Base-by-base conservation (phyloP, 345 rosid species). In the Brassica carinata region DNA sequence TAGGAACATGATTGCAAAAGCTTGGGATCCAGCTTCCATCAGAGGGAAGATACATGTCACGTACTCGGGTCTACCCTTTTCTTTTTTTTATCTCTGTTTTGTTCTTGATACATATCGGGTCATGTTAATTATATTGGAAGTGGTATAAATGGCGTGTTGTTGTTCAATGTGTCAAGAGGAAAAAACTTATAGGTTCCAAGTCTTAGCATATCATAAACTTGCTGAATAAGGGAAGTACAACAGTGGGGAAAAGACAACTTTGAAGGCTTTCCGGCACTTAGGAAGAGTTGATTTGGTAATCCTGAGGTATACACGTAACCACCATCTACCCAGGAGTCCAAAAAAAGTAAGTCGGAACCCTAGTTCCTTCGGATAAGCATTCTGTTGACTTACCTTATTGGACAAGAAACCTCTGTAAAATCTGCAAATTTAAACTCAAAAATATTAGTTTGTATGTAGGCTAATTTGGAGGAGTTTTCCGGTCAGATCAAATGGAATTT, bases 21-120 rank as follows among this genome's bases (percentile, higher is more conserved):
- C 93, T 91, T 34, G 94, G 96, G 51, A 95, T 93, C 82, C 88
- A 91, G 66, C 93, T 92, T 68, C 99, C 97, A 7, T 94, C 98
- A 9, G 98, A 89, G 79, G 98, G 98, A 84, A 88, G 87, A 73
- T 93, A 90, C 80, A 86, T 84, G 96, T 85, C 92, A 9, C 94
- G 91, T 19, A 90, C 80, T 77, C 83, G 91, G 97, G 98, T 93
- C 77, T 63, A 11, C 70, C n/a, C 2, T 43, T 10, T 63, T 5
- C 43, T n/a, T n/a, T n/a, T n/a, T 67, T 2, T 67, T 59, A 26
- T 34, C 38, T 8, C 18, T 67, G 40, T 14, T 57, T 30, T 13
- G 11, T 74, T 67, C 7, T n/a, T 23, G 7, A 5, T 67, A 2
- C 79, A 34, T 10, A 58, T 10, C 0, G 2, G 43, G n/a, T 8